phyloP scores from a whole-genome alignment of 2,329 filamentous ascomycete species.

The Pseudopyricularia cyperi region DNA sequence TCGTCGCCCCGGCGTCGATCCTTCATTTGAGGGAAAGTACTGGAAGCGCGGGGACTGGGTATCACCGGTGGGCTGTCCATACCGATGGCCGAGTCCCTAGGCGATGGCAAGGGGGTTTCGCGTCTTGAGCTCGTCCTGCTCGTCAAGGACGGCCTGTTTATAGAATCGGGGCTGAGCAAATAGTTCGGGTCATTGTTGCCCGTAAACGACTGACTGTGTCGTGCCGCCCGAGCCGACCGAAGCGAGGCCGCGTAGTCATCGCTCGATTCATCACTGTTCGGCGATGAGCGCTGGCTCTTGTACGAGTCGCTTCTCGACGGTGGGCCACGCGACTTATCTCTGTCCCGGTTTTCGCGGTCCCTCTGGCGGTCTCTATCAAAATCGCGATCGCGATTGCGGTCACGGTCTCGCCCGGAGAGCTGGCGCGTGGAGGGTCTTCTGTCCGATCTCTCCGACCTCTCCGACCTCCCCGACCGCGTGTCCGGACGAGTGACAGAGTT shows the following conservation, averaged over 20 bases:
- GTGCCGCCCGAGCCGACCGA: conserved; percentile 15
- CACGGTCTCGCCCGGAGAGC: conserved; percentile 7
- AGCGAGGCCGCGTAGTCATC: conserved; percentile 21
- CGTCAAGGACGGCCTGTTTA: conserved; percentile 4
- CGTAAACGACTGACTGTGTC: conserved; percentile 18
- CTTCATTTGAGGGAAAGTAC: conserved; percentile 1
- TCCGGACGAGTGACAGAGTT: conserved; percentile 7
- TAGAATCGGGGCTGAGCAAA: conserved; percentile 11
- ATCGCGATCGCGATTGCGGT: conserved; percentile 10
- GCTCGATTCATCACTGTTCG: conserved; percentile 22
- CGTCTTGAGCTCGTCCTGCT: conserved; percentile 20
- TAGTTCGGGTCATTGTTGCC: conserved; percentile 19
- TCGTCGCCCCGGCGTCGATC: not conserved
- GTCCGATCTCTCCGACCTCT: not conserved
- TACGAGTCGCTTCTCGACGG: conserved; percentile 15
- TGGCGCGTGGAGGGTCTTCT: conserved; percentile 12
- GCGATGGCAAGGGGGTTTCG: conserved; percentile 20
- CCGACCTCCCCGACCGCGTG: not conserved
- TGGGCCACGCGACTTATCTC: conserved; percentile 5
- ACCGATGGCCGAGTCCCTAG: conserved; percentile 9
- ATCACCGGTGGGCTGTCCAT: conserved; percentile 7
- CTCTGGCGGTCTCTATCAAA: not conserved
- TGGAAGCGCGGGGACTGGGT: conserved; percentile 9
- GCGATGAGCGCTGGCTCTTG: conserved; percentile 8
- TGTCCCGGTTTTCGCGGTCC: conserved; percentile 2